These are phyloP conservation scores for Fusarium nodosum DNA, from an alignment of 2,329 filamentous ascomycete genomes.

Conservation along the genomic window DNA sequence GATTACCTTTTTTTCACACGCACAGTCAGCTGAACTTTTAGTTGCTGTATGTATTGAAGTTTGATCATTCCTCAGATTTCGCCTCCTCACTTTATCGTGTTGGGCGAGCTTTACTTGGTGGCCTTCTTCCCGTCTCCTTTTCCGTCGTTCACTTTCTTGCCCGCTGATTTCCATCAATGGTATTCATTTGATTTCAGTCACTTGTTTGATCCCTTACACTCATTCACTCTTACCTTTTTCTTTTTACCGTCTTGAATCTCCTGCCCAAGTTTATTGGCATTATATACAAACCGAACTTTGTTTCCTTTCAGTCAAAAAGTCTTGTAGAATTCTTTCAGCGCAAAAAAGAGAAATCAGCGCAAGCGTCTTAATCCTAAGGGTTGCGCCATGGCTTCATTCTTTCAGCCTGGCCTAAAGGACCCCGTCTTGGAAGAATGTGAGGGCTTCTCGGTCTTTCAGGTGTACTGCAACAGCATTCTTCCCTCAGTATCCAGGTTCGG, in stretches of 20 bases:
- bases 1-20: too few relatives aligned
- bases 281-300: not conserved
- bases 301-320: not conserved
- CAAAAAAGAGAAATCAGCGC: not conserved
- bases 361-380: not conserved
- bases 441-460: not conserved
- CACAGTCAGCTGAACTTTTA: too few relatives aligned
- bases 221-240: not conserved
- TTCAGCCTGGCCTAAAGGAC: slow-evolving; percentile 1
- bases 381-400: slow-evolving; percentile 6
- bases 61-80: too few relatives aligned
- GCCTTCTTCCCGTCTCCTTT: too few relatives aligned
- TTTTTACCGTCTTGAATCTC: not conserved
- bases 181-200: not conserved
- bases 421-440: not conserved
- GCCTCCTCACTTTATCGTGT: not conserved
- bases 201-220: not conserved
- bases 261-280: not conserved
- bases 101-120: not conserved
- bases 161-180: not conserved
- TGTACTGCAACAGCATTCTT: slow-evolving; percentile 6
- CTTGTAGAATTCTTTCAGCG: not conserved
- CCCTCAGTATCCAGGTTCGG: not conserved
- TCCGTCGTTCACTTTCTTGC: not conserved
- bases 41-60: too few relatives aligned